Base-by-base conservation (phyloP, 225 moss, liverwort and hornwort species). In the Sphagnum tenellum region DNA sequence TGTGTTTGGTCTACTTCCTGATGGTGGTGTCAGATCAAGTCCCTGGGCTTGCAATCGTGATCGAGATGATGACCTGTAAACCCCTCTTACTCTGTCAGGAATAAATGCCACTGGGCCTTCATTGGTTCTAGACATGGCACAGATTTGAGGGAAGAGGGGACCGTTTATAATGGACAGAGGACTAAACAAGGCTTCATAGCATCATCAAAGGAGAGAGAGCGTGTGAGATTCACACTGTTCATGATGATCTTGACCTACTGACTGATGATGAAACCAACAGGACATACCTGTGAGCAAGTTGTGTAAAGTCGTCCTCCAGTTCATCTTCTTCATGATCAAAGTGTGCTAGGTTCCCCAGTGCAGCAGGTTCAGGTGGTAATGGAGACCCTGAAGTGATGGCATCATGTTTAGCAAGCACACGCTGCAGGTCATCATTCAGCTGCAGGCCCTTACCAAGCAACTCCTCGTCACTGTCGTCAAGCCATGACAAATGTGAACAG, bases 371-470 rank as follows among this genome's bases (percentile, higher is more conserved):
- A 67, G 83, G 81, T 7, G 92, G 86, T 64, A 89, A 59, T 4
- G 86, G 74, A 74, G 89, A 76, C 70, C 89, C 92, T 58, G 92
- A 88, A 8, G 84, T 72, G 72, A 92, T 81, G 47, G 89, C 83
- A 68, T 96, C 92, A 71, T 96, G 88, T 67, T 84, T 92, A 49
- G 79, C 88, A 50, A 96, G 74, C 68, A 88, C 84, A 66, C 88
- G 84, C 69, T 90, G 95, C 73, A 96, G 72, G 61, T 96, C 89
- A 71, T 96, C 95, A 76, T 96, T 88, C 65, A 96, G 78, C 55
- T 84, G 65, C 64, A 89, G 85, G 62, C 88, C 92, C 71, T 83
- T 83, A 56, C 88, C 76, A 57, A 92, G 89, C 50, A 92, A 59
- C 69, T 89, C 92, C 77, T 96, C 95, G 56, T 95, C 92, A 59